Evolutionary conservation across 2,329 filamentous ascomycete species (phyloP).

Genomic region (Cladosporium cucumerinum): DNA sequence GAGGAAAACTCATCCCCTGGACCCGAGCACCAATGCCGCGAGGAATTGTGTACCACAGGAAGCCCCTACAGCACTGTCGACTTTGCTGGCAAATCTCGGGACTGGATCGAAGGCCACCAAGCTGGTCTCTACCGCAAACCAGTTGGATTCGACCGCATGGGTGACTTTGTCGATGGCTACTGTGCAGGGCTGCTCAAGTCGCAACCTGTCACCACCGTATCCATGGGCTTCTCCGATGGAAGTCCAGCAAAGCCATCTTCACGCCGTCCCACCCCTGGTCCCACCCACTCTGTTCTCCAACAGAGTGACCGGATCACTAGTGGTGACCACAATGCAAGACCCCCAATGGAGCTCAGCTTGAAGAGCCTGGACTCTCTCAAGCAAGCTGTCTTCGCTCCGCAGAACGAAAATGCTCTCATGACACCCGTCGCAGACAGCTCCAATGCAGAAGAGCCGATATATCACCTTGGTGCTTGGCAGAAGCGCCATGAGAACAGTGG

Average conservation of each 20-base stretch:
- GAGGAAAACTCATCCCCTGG: slow-evolving; percentile 19
- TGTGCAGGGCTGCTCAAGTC: slow-evolving; percentile 34
- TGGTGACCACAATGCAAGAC: slow-evolving; percentile 12
- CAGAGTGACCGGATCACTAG: slow-evolving; percentile 17
- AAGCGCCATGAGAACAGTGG: slow-evolving; percentile 22
- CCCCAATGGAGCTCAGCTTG: slow-evolving; percentile 25
- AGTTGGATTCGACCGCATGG: slow-evolving; percentile 26
- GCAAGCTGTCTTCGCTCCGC: slow-evolving; percentile 31
- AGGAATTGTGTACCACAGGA: slow-evolving; percentile 17
- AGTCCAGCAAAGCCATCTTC: slow-evolving; percentile 26
- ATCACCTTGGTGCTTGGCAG: slow-evolving; percentile 33
- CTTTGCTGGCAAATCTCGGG: slow-evolving; percentile 27
- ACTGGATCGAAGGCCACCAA: slow-evolving; percentile 33
- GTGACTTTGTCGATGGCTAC: slow-evolving; percentile 35
- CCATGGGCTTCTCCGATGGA: slow-evolving; percentile 21
- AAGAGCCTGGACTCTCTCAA: slow-evolving; percentile 31
- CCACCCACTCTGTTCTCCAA: not conserved
- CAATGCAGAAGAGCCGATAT: slow-evolving; percentile 24
- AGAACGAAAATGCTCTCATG: slow-evolving; percentile 34
- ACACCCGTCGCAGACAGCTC: slow-evolving; percentile 30
- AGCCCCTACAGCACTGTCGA: slow-evolving; percentile 22
- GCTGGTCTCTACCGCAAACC: slow-evolving; percentile 31
- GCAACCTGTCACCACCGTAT: slow-evolving; percentile 15
- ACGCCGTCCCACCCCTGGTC: slow-evolving; percentile 27
- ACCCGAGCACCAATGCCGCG: slow-evolving; percentile 17